Conservation (phyloP, 331 rosid species). For the Acacia pycnantha region DNA sequence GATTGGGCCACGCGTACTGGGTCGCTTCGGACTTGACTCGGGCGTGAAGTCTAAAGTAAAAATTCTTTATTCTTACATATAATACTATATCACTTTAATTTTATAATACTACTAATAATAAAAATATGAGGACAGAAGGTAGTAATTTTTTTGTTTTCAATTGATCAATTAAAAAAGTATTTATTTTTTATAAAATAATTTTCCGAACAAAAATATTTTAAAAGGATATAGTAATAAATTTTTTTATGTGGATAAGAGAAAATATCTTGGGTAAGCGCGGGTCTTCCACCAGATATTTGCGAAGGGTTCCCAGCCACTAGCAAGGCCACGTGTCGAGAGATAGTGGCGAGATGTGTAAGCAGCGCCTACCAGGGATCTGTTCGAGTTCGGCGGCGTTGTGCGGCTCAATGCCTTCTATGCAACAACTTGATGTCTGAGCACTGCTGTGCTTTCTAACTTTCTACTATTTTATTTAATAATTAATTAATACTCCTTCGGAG, state of each 20-base stretch:
- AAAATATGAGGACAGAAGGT: too few relatives aligned
- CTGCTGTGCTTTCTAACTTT: too few relatives aligned
- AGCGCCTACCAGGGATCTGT: background rate
- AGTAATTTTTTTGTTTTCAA: too few relatives aligned
- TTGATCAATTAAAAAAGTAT: too few relatives aligned
- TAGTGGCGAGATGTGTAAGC: background rate
- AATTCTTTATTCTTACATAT: background rate
- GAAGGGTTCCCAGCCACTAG: background rate
- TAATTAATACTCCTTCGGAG: too few relatives aligned
- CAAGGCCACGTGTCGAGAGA: background rate
- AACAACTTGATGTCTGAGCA: background rate
- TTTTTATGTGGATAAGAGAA: background rate
- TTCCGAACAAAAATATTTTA: too few relatives aligned
- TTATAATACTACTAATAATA: too few relatives aligned
- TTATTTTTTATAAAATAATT: too few relatives aligned
- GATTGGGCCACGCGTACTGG: slow-evolving; percentile 29
- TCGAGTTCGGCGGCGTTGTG: background rate
- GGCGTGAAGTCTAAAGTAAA: background rate
- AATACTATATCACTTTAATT: background rate
- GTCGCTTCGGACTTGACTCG: background rate
- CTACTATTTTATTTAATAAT: too few relatives aligned
- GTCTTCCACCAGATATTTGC: slow-evolving; percentile 26
- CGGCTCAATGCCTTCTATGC: background rate
- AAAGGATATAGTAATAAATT: background rate
- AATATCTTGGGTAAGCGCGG: slow-evolving; percentile 34